A percentile compares a stretch with the other conserved stretches of the same genome.
Evolutionary conservation across 176 grass and related monocot genomes (phyloP).

Genomic region (Pontederia paniculata): DNA sequence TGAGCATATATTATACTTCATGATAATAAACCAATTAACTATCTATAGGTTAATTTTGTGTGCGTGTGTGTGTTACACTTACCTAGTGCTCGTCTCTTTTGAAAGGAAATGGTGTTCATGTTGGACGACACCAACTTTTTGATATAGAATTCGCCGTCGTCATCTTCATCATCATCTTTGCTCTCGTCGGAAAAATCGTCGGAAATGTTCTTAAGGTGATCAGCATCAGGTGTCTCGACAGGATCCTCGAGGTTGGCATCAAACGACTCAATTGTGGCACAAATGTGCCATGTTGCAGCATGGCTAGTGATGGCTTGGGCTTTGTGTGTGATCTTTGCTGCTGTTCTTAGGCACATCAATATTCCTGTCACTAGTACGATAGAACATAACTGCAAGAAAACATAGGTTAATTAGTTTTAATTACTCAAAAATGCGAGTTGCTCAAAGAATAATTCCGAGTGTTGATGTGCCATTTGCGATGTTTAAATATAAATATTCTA

Average conservation of each 20-base stretch:
- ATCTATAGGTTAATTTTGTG: too few species aligned
- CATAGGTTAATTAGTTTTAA: too few species aligned
- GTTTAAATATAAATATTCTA: too few species aligned
- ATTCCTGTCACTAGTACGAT: conserved; percentile 65
- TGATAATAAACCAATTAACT: not conserved
- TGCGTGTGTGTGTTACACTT: too few species aligned
- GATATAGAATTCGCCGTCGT: conserved; percentile 38
- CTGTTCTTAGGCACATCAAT: conserved; percentile 62
- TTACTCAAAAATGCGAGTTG: too few species aligned
- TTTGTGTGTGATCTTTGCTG: conserved; percentile 83
- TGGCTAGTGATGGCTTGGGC: conserved; percentile 68
- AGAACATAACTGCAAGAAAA: conserved; percentile 47
- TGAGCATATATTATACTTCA: not conserved
- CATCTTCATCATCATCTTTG: too few species aligned
- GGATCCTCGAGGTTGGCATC: conserved; percentile 5
- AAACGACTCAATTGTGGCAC: conserved; percentile 53
- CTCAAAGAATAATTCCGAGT: too few species aligned
- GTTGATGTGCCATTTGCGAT: not conserved
- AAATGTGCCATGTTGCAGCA: conserved; percentile 81
- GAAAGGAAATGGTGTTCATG: conserved; percentile 49
- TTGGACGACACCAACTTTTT: conserved; percentile 28
- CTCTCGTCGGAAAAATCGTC: conserved; percentile 36
- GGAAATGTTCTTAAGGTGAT: conserved; percentile 13
- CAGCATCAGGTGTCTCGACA: conserved; percentile 21
- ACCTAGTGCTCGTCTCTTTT: conserved; percentile 85